A percentile compares a stretch with the other conserved stretches of the same genome.
Evolutionary conservation across 805 yeast species (phyloP).

Genomic region (Brettanomyces bruxellensis): DNA sequence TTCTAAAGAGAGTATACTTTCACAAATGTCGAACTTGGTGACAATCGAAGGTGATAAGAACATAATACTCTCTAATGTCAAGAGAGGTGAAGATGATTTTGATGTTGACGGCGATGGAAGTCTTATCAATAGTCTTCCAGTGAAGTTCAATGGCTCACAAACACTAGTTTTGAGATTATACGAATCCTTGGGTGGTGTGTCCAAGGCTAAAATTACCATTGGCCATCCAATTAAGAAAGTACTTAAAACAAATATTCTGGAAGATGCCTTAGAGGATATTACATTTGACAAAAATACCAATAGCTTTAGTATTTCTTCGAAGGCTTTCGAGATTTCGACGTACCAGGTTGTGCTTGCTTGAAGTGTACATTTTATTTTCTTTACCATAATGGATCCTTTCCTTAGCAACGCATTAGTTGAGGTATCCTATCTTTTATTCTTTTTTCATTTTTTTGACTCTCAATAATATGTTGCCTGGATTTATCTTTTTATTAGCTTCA

Average conservation of each 20-base stretch:
- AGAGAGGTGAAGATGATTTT: conserved; percentile 80
- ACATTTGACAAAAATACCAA: conserved; percentile 22
- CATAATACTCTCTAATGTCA: conserved; percentile 65
- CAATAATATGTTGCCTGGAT: too few relatives aligned
- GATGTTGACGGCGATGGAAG: conserved; percentile 33
- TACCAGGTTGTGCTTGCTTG: conserved; percentile 36
- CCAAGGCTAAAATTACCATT: conserved; percentile 42
- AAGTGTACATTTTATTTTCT: not conserved
- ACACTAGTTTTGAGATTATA: conserved; percentile 67
- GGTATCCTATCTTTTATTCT: too few relatives aligned
- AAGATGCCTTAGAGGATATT: conserved; percentile 38
- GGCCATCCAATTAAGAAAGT: conserved; percentile 37
- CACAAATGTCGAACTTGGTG: conserved; percentile 11
- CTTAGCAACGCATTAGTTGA: too few relatives aligned
- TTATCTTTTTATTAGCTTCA: too few relatives aligned
- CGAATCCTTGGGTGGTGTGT: conserved; percentile 80
- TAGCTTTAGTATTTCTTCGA: conserved; percentile 33
- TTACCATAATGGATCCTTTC: too few relatives aligned
- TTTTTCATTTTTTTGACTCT: too few relatives aligned
- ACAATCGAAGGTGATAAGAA: conserved; percentile 41
- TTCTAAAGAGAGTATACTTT: not conserved
- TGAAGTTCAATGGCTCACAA: conserved; percentile 34
- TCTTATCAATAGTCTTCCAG: conserved; percentile 31
- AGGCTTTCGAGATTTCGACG: conserved; percentile 76
- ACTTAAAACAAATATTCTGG: conserved; percentile 50